Conservation (phyloP, 805 yeast genomes). For the Yarrowia yakushimensis region DNA sequence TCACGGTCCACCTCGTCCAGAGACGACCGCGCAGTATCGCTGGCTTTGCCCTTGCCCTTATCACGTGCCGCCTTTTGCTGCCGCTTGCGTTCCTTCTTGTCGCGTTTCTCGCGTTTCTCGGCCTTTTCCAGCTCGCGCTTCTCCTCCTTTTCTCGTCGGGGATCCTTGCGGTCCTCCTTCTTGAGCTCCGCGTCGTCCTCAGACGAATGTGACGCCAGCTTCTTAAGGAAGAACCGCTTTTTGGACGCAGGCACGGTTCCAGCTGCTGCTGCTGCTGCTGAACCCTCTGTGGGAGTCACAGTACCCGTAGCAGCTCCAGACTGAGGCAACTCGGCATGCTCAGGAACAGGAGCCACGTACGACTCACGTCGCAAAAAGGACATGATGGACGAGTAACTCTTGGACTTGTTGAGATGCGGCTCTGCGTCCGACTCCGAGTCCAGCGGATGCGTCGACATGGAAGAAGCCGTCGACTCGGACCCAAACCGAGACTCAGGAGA, state of each 20-base stretch:
- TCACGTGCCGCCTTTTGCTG: background rate
- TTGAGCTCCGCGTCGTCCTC: background rate
- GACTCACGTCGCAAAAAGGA: slow-evolving; percentile 6
- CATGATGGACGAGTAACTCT: slow-evolving; percentile 22
- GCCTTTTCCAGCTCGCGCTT: background rate
- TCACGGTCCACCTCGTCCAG: slow-evolving; percentile 14
- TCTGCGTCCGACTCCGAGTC: slow-evolving; percentile 18
- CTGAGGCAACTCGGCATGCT: background rate
- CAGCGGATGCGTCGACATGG: background rate
- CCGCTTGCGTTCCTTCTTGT: slow-evolving; percentile 5
- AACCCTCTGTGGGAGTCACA: background rate
- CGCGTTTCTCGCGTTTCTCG: slow-evolving; percentile 9
- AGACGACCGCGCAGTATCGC: slow-evolving; percentile 9
- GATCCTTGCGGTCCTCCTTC: background rate
- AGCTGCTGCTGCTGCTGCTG: background rate
- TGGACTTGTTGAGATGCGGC: slow-evolving; percentile 5
- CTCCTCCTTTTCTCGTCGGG: background rate
- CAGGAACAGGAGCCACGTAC: background rate
- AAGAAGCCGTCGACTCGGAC: background rate
- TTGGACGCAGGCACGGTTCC: background rate
- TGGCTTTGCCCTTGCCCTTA: slow-evolving; percentile 2
- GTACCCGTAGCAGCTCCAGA: background rate
- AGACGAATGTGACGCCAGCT: slow-evolving; percentile 17
- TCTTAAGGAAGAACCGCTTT: slow-evolving; percentile 14
- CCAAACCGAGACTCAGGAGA: slow-evolving; percentile 7